Base-by-base conservation (phyloP, 2,329 filamentous ascomycete species). In the Talaromyces sp. region DNA sequence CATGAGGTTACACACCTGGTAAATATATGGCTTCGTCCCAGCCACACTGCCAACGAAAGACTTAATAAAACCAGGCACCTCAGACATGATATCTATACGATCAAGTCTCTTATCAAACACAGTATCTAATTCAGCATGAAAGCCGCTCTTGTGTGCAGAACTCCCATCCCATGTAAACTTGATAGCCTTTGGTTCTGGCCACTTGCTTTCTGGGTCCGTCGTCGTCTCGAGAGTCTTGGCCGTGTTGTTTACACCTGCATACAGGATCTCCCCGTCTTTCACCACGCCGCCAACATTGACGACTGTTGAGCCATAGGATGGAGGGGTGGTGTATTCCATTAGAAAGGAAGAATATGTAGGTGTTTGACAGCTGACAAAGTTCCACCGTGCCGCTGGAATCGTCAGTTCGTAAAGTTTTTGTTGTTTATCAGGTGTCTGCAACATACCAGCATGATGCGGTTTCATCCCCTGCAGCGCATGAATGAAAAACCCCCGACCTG, bases 391-490 rank as follows among this genome's bases (percentile, higher is more conserved):
- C 63, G 93, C 86, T 85, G 65, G 27, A 38, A 29, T 35, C 19
- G 24, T 24, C 14, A 11, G 6, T 8, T 21, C 29, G 17, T 17
- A 53, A 41, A 26, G 14, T 17, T 2, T 11, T 3, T 3, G 3
- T n/a, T n/a, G n/a, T n/a, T n/a, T 53, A 10, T 27, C 2, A 11
- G n/a, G 12, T 31, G 2, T 53, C 12, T 43, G 14, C 46, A 54
- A 68, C 78, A 68, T 79, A 86, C 84, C 92, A 62, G 92, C 90
- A 74, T 99, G 95, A 75, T 99, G 94, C 46, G 94, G 94, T 83
- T 99, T 99, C 93, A 97, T 97, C 74, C 92, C 94, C 79, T 97
- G 94, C 56, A 97, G 80, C 46, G 91, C 92, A 74, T 94, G 89
- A 66, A 88, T 82, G 77, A 92, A 93, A 69, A 95, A 80, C 32